Percentiles rank a stretch among this genome's conserved stretches.
These are phyloP conservation scores for Diaporthe vexans DNA, from an alignment of 2,329 filamentous ascomycete species.

Conservation along the genomic window DNA sequence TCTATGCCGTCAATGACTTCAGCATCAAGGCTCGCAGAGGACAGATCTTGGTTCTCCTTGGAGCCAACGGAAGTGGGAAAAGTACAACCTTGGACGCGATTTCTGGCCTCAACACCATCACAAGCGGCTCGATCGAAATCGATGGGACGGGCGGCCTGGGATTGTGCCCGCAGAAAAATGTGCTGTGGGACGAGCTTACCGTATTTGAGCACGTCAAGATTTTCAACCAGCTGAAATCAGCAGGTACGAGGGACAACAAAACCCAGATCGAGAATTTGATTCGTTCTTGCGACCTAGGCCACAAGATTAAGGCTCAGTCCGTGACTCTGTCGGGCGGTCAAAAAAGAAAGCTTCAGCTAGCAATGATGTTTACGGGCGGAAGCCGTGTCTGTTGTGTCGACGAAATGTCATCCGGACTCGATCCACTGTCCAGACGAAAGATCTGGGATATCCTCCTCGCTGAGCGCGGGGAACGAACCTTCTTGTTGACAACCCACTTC, in stretches of 20 bases:
- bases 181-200: conserved; percentile 90
- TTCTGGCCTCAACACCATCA: conserved; percentile 83
- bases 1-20: conserved; percentile 83
- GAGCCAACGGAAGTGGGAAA: conserved; percentile 92
- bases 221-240: conserved; percentile 82
- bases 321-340: conserved; percentile 90
- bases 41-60: conserved; percentile 87
- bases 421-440: conserved; percentile 87
- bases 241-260: conserved; percentile 64
- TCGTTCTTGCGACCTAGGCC: conserved; percentile 78
- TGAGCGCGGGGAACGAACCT: conserved; percentile 84
- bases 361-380: conserved; percentile 95
- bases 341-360: conserved; percentile 91
- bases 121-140: conserved; percentile 81
- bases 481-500: conserved; percentile 93
- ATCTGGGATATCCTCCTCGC: conserved; percentile 94
- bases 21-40: conserved; percentile 80
- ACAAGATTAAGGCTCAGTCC: conserved; percentile 79
- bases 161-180: conserved; percentile 93
- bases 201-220: conserved; percentile 87
- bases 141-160: conserved; percentile 85
- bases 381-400: conserved; percentile 91
- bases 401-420: conserved; percentile 89
- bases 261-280: conserved; percentile 75
- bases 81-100: conserved; percentile 91